Conservation (phyloP, 768 basidiomycete species). For the Xerocomus spinulosus region DNA sequence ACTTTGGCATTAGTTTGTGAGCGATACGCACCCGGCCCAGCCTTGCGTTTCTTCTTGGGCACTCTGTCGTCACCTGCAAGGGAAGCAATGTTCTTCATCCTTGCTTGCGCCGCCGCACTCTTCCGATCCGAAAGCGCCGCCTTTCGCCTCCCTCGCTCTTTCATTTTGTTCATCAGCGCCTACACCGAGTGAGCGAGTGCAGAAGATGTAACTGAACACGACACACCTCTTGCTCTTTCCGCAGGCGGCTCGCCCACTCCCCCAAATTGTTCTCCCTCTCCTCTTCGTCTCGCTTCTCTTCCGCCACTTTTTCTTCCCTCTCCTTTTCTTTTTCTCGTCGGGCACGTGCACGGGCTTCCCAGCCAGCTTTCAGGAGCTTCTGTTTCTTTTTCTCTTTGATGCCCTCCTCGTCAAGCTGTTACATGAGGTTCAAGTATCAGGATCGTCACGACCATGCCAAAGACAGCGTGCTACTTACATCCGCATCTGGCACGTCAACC, state of each 20-base stretch:
- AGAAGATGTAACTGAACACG: background rate
- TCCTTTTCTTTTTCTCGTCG: constrained; percentile 87
- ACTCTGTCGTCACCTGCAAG: constrained; percentile 84
- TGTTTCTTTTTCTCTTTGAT: constrained; percentile 95
- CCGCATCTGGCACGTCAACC: constrained; percentile 85
- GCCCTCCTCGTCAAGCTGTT: constrained; percentile 80
- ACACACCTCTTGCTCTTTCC: constrained; percentile 76
- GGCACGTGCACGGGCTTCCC: constrained; percentile 81
- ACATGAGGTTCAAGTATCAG: background rate
- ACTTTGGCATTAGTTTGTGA: background rate
- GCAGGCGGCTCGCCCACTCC: constrained; percentile 70
- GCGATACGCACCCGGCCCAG: constrained; percentile 56
- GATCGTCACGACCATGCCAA: background rate
- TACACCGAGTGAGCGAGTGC: constrained; percentile 24
- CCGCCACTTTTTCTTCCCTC: constrained; percentile 58
- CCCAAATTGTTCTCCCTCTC: constrained; percentile 66
- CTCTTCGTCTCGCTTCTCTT: constrained; percentile 61
- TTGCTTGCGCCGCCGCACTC: constrained; percentile 88
- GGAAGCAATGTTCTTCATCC: constrained; percentile 94
- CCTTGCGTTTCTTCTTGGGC: constrained; percentile 82
- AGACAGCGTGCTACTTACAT: constrained; percentile 46
- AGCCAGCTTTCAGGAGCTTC: constrained; percentile 87
- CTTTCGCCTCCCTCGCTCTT: constrained; percentile 72
- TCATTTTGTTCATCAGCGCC: constrained; percentile 80
- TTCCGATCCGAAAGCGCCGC: constrained; percentile 87